These are phyloP conservation scores for Phoma sp. DNA, from an alignment of 2,329 filamentous ascomycete species.

Conservation along the genomic window DNA sequence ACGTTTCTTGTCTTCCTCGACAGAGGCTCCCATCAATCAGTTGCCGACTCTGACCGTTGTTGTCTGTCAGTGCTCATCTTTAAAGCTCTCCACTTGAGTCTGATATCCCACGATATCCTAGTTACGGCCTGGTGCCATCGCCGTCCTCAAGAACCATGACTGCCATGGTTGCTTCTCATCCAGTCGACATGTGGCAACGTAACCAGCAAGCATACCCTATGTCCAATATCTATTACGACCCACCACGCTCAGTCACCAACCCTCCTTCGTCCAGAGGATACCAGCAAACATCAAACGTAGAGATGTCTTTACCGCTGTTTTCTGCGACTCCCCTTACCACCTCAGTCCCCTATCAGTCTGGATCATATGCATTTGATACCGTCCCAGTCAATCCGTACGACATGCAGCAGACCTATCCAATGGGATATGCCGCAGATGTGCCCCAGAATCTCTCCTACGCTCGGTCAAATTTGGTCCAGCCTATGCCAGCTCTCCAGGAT, in stretches of 20 bases:
- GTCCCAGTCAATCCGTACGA: conserved; percentile 45
- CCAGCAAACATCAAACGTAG: conserved; percentile 41
- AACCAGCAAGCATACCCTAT: conserved; percentile 38
- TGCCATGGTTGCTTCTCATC: conserved; percentile 46
- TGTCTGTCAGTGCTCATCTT: conserved; percentile 24
- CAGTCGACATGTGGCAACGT: conserved; percentile 44
- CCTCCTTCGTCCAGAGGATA: conserved; percentile 37
- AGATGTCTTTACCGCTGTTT: conserved; percentile 47
- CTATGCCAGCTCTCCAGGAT: conserved; percentile 37
- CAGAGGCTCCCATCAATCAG: conserved; percentile 16
- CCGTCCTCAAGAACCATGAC: conserved; percentile 41
- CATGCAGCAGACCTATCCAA: conserved; percentile 42
- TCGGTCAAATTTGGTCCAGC: conserved; percentile 27
- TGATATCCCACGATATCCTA: conserved; percentile 26
- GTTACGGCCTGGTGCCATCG: conserved; percentile 17
- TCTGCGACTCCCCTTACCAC: conserved; percentile 33
- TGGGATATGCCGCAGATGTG: conserved; percentile 34
- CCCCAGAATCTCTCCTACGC: conserved; percentile 37
- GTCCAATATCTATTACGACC: conserved; percentile 42
- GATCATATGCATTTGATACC: conserved; percentile 44
- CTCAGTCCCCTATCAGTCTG: conserved; percentile 45
- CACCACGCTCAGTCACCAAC: conserved; percentile 32
- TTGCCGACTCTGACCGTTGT: conserved; percentile 33
- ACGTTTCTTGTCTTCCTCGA: background rate
- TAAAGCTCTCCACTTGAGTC: conserved; percentile 25